Base-by-base conservation (phyloP, 441 rosid genomes). In the Manihot esculenta region DNA sequence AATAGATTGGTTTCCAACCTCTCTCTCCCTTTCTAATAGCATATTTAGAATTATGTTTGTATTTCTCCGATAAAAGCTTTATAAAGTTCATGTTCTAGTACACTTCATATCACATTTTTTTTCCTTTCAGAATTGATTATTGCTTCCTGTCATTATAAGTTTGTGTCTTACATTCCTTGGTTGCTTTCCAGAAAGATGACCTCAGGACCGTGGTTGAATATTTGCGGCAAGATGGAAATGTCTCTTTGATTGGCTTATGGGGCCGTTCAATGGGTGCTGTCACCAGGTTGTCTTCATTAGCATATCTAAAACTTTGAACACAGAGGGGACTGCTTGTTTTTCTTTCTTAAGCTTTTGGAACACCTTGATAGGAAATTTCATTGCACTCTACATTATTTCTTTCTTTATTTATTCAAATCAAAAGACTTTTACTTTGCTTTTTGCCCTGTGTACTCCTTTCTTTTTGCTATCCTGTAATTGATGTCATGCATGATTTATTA, bases 211-310 rank as follows among this genome's bases (percentile, higher is more conserved):
- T 84, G 68, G 98, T 95, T 66, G 88, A 92, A 82, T 85, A 84
- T 80, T 69, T 95, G 77, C 87, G 98, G 70, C 85, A 87, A 70
- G 97, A 92, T 85, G 98, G 93, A 83, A 89, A 89, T 77, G 87
- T 92, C 75, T 95, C 98, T 76, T 72, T 95, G 86, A 92, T 95
- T 80, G 98, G 92, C 59, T 84, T 95, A 74, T 92, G 99, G 98
- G 99, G 99, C 55, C 97, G 98, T 62, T 95, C 99, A 66, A 92
- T 95, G 99, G 99, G 99, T 70, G 90, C 98, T 64, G 98, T 95
- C 66, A 89, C 99, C 62, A 91, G 99, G 99, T 92, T 75, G 24
- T 73, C 53, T 73, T 57, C 71, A 33, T 66, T 71, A 30, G 26
- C 57, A 71, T 60, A 54, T 65, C 13, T 49, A 33, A 42, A 60